Percentiles rank a stretch among this genome's conserved stretches.
phyloP scores from a whole-genome alignment of 2,329 filamentous ascomycete genomes.

The Hymenotorrendiella dingleyae region DNA sequence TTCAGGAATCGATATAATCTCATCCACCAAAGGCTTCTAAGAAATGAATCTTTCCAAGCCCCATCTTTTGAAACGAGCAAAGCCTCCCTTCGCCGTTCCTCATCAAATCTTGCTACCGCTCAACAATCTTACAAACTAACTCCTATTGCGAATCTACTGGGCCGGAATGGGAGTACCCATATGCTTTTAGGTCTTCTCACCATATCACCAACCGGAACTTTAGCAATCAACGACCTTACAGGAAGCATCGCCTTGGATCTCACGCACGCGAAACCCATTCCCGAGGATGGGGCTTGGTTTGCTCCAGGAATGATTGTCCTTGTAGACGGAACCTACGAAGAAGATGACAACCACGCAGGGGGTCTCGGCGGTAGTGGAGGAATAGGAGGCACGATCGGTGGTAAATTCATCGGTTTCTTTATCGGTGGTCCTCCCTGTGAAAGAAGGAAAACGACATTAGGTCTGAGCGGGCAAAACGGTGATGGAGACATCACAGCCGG shows the following conservation, averaged over 20 bases:
- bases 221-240: constrained; percentile 80
- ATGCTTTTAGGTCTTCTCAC: constrained; percentile 80
- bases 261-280: constrained; percentile 72
- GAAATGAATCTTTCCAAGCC: constrained; percentile 88
- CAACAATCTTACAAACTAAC: constrained; percentile 81
- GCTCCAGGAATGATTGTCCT: constrained; percentile 93
- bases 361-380: constrained; percentile 72
- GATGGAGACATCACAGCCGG: constrained; percentile 56
- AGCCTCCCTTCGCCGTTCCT: constrained; percentile 49
- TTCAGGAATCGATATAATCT: constrained; percentile 91
- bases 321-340: constrained; percentile 93
- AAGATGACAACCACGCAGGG: constrained; percentile 69
- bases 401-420: constrained; percentile 83
- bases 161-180: constrained; percentile 77
- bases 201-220: constrained; percentile 71
- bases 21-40: constrained; percentile 83
- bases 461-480: constrained; percentile 52
- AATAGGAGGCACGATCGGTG: constrained; percentile 86
- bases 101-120: constrained; percentile 44
- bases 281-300: constrained; percentile 85
- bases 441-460: constrained; percentile 71
- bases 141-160: constrained; percentile 68
- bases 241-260: constrained; percentile 84
- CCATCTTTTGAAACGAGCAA: constrained; percentile 64
- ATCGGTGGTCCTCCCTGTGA: constrained; percentile 90